Evolutionary conservation across 768 basidiomycete species (phyloP).

Genomic region (Mycena amicta): DNA sequence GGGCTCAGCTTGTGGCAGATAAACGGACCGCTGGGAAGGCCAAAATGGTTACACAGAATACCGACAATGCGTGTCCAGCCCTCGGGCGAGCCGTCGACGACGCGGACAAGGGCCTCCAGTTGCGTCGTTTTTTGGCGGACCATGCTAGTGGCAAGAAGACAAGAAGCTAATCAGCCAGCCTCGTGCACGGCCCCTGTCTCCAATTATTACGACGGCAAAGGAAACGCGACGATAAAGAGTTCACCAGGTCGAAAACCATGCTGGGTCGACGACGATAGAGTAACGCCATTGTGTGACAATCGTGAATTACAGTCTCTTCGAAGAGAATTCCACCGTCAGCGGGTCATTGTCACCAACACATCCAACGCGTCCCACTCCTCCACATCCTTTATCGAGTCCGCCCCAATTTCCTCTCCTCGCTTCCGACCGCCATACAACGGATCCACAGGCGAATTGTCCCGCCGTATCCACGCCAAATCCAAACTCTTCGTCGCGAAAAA

Average conservation of each 20-base stretch:
- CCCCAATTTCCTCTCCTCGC: not conserved
- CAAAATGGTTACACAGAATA: not conserved
- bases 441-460: slow-evolving; percentile 19
- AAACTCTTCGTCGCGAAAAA: slow-evolving; percentile 49
- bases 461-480: slow-evolving; percentile 44
- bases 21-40: not conserved
- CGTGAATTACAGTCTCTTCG: no score
- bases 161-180: no score
- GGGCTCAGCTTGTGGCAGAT: not conserved
- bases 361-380: not conserved
- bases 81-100: not conserved
- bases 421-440: slow-evolving; percentile 4
- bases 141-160: not conserved
- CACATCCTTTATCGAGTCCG: not conserved
- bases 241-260: no score
- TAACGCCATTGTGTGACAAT: no score
- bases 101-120: not conserved
- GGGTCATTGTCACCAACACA: not conserved
- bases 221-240: no score
- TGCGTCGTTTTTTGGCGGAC: not conserved
- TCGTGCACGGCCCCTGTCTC: no score
- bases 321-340: no score
- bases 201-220: no score
- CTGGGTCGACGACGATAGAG: no score
- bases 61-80: not conserved